Percentiles rank a stretch among this genome's conserved stretches.
phyloP scores from a whole-genome alignment of 2,329 filamentous ascomycete genomes.

The Fusarium abutilonis region DNA sequence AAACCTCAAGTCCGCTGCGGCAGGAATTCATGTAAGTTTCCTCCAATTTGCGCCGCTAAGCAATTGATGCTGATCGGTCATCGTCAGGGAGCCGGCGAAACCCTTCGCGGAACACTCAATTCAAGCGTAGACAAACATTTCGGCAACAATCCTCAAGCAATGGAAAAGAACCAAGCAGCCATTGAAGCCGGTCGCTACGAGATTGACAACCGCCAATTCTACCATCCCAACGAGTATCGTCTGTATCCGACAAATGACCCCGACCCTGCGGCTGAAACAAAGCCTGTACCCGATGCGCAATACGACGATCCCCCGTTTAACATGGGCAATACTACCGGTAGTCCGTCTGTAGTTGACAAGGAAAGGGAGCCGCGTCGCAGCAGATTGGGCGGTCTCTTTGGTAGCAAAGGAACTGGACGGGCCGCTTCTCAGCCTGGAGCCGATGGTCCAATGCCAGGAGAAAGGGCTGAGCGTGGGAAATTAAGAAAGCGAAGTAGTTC shows the following conservation, averaged over 20 bases:
- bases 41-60: accelerated
- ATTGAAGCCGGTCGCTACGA: constrained; percentile 42
- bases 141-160: constrained; percentile 17
- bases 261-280: constrained; percentile 1
- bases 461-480: constrained; percentile 30
- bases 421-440: constrained; percentile 3
- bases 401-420: constrained; percentile 18
- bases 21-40: constrained; percentile 36
- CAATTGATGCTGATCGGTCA: neutral
- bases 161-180: constrained; percentile 39
- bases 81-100: constrained; percentile 40
- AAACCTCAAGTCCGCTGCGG: constrained; percentile 39
- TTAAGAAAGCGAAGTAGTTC: constrained; percentile 40
- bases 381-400: constrained; percentile 26
- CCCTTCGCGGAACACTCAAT: constrained; percentile 42
- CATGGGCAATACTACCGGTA: constrained; percentile 10
- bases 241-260: constrained; percentile 9
- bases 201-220: constrained; percentile 38
- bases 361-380: constrained; percentile 25
- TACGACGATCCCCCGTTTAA: constrained; percentile 4
- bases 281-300: constrained; percentile 5
- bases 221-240: constrained; percentile 32
- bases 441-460: neutral
- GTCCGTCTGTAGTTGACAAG: constrained; percentile 10
- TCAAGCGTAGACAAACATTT: constrained; percentile 37